phyloP scores from a whole-genome alignment of 768 basidiomycete species.

The Boletus subparvulus region DNA sequence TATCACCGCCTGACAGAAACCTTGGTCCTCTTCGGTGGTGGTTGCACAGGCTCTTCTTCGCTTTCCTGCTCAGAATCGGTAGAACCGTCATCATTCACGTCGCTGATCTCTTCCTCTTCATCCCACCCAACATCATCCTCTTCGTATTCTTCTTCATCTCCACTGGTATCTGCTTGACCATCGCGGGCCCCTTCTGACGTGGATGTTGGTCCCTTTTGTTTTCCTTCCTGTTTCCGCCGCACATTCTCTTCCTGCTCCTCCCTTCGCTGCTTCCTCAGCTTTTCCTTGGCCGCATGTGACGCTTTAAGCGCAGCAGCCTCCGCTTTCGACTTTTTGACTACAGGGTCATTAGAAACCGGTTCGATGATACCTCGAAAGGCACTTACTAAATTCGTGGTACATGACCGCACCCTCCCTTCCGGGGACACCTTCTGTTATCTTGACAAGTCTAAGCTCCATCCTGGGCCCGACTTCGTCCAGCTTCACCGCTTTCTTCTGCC shows the following conservation, averaged over 20 bases:
- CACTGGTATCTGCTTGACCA: slow-evolving; percentile 44
- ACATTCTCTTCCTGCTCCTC: slow-evolving; percentile 94
- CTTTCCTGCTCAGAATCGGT: slow-evolving; percentile 44
- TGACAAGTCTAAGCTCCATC: slow-evolving; percentile 89
- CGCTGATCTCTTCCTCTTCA: slow-evolving; percentile 65
- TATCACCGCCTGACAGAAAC: slow-evolving; percentile 46
- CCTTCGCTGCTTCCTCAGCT: slow-evolving; percentile 70
- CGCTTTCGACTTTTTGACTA: slow-evolving; percentile 89
- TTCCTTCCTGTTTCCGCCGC: slow-evolving; percentile 65
- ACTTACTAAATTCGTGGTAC: slow-evolving; percentile 90
- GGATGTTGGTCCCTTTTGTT: slow-evolving; percentile 27
- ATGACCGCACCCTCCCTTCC: slow-evolving; percentile 93
- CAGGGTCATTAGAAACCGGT: slow-evolving; percentile 6
- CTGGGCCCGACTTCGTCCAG: slow-evolving; percentile 94
- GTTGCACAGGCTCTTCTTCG: slow-evolving; percentile 47
- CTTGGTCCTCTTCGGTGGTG: slow-evolving; percentile 57
- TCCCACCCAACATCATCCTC: slow-evolving; percentile 47
- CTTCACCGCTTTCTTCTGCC: slow-evolving; percentile 85
- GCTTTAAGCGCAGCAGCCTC: slow-evolving; percentile 66
- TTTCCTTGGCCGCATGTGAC: slow-evolving; percentile 76
- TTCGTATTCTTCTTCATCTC: slow-evolving; percentile 38
- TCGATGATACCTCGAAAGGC: not conserved
- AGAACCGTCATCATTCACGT: slow-evolving; percentile 47
- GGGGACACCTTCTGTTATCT: slow-evolving; percentile 91
- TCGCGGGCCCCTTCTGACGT: slow-evolving; percentile 34